Base-by-base conservation (phyloP, 2,329 filamentous ascomycete species). In the Trichoderma semiorbis region DNA sequence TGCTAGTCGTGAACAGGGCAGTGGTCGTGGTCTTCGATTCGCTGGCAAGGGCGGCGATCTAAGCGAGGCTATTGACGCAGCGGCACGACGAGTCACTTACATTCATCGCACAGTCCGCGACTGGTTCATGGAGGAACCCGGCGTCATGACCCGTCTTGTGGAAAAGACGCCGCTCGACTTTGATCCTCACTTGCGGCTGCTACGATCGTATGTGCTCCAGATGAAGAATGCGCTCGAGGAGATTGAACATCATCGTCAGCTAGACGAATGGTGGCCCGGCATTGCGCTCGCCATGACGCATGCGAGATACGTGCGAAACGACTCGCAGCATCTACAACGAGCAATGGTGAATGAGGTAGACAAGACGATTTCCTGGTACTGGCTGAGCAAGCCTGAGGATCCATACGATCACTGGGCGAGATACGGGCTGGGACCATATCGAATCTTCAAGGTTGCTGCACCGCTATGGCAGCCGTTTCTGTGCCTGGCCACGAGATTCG, bases 191-290 rank as follows among this genome's bases (percentile, higher is more conserved):
- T 73, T 80, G 8, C 76, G 79, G 1, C 75, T 81, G 0, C 67
- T 81, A 16, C 73, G 78, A n/a, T 81, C 80, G 0, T 78, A 81
- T 61, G 69, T 82, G 2, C 75, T 82, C 0, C 79, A 77, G 1
- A 75, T 82, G 62, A 81, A 81, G 69, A 43, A 74, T 5, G 76
- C 81, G 0, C 75, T 82, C 0, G 78, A 79, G n/a, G 75, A 77
- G 28, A 71, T 80, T 18, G 81, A 82, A 66, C 79, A 78, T 50
- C 81, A 82, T 24, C 80, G 81, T 6, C 74, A 80, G 2, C 72
- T 82, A 16, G 81, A 82, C 21, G 81, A 82, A 53, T 82, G 80
- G 81, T 82, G 80, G 58, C 80, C 81, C 0, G 80, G 80, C 7
- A 81, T 82, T 65, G 78, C 77, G 0, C 76, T 82, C 2, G 79